Evolutionary conservation across 2,329 filamentous ascomycete species (phyloP), one percentile per base, ranked within the genome.

Genomic region (Oidium heveae): DNA sequence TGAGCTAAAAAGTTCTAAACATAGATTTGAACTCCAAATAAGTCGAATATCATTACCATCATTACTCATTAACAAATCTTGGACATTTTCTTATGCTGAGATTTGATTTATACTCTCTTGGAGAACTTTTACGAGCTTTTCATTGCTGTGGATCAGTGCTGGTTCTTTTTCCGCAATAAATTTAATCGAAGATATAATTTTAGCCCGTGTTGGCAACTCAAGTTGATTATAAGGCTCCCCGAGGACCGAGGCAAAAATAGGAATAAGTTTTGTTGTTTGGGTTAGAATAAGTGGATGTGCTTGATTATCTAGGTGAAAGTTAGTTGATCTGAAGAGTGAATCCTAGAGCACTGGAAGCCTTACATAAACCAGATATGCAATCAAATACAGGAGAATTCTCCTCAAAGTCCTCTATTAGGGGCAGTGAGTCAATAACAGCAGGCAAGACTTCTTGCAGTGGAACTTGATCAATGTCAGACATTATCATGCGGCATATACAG

Each of bases 351-450:
- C 18, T 20, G 22, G 33, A 44, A 36, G 13, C 36, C 79, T 72
- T 73, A 83, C 79, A 95, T 59, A 96, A 76, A 68, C 84, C 80
- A 68, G 85, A 82, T 63, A 98, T 82, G 77, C 88, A 93, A 67
- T 83, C 77, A 70, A 83, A 98, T 57, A 96, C 80, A 9, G 91
- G 87, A 63, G 86, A 85, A 70, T 98, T 96, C 76, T 96, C 91
- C 69, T 95, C 87, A 63, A 78, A 96, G 67, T 96, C 91, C 66
- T 94, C 88, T 68, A 84, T 85, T 58, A 96, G 74, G 10, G 91
- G 91, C 39, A 96, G 76, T 32, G 88, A 75, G 57, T 77, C 76
- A 55, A 93, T 76, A 32, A 96, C 70, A 0, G 79, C 79, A 28
- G 89, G 88, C 1, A 98, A 76, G 20, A 94, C 85, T 57, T 94